Evolutionary conservation across 2,329 filamentous ascomycete genomes (phyloP).

Genomic region (Nemania sp.): DNA sequence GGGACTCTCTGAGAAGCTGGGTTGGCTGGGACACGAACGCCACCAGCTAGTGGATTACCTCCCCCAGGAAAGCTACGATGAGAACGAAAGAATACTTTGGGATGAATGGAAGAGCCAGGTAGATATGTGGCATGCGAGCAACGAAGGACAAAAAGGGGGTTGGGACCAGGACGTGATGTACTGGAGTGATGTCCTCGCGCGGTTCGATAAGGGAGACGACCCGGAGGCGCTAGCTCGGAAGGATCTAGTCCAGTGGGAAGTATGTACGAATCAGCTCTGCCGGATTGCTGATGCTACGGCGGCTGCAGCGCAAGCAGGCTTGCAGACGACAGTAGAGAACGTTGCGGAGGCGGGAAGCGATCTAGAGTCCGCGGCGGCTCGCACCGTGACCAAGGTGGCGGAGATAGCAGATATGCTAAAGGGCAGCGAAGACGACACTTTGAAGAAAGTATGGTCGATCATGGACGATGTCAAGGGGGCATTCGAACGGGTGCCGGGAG

Average conservation of each 20-base stretch:
- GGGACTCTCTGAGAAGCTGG: constrained; percentile 15
- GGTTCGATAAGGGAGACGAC: constrained; percentile 19
- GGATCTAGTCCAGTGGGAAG: constrained; percentile 25
- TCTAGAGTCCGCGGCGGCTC: constrained; percentile 12
- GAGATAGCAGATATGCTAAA: constrained; percentile 5
- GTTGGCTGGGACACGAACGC: constrained; percentile 24
- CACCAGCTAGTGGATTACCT: constrained; percentile 16
- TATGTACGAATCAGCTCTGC: constrained; percentile 10
- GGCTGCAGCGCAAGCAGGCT: constrained; percentile 19
- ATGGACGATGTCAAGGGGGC: constrained; percentile 17
- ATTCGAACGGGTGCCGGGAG: constrained; percentile 11
- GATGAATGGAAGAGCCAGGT: constrained; percentile 27
- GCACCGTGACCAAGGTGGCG: constrained; percentile 10
- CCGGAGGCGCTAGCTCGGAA: constrained; percentile 6
- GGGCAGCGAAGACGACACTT: constrained; percentile 5
- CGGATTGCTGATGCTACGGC: constrained; percentile 17
- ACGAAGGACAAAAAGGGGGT: constrained; percentile 14
- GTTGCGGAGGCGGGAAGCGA: constrained; percentile 16
- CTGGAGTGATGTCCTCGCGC: constrained; percentile 21
- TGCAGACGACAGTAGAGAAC: constrained; percentile 17
- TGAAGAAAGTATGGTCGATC: constrained; percentile 17
- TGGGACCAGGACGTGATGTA: constrained; percentile 27
- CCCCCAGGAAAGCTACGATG: constrained; percentile 20
- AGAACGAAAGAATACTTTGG: constrained; percentile 22
- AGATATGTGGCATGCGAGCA: constrained; percentile 21